phyloP scores from a whole-genome alignment of 1,139 yeast species.

The Meyerozyma elateridarum region DNA sequence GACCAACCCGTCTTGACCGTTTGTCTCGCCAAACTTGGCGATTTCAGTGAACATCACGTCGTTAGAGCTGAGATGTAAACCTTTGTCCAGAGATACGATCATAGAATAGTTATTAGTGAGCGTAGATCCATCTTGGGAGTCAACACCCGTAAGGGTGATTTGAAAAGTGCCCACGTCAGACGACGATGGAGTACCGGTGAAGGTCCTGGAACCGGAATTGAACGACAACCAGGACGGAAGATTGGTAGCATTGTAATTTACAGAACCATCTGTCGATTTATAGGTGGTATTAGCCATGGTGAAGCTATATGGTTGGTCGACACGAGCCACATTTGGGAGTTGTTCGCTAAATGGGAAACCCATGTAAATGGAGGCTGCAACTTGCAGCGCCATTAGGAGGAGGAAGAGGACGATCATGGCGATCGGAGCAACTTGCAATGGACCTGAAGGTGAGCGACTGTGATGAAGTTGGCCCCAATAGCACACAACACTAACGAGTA shows the following conservation, averaged over 20 bases:
- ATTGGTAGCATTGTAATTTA: constrained; percentile 51
- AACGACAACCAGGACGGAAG: constrained; percentile 79
- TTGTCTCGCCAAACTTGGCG: constrained; percentile 56
- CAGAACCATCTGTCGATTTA: constrained; percentile 38
- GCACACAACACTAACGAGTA: too few relatives aligned
- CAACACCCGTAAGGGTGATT: constrained; percentile 61
- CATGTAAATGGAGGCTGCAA: constrained; percentile 34
- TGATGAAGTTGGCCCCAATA: too few relatives aligned
- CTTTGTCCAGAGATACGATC: constrained; percentile 52
- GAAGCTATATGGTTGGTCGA: constrained; percentile 58
- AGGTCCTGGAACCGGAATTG: constrained; percentile 54
- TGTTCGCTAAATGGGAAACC: constrained; percentile 83
- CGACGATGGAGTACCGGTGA: constrained; percentile 65
- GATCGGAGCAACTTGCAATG: too few relatives aligned
- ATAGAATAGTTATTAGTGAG: constrained; percentile 48
- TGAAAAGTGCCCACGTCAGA: constrained; percentile 39
- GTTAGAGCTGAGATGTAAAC: constrained; percentile 39
- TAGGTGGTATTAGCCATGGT: constrained; percentile 70
- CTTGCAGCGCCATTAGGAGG: constrained; percentile 10
- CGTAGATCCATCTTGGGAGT: constrained; percentile 43
- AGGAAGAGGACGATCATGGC: constrained; percentile 6
- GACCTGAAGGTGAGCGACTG: too few relatives aligned
- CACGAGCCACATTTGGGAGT: constrained; percentile 81
- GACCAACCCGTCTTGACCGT: constrained; percentile 72
- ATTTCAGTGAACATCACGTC: constrained; percentile 46